These are phyloP conservation scores for Ganoderma meredithae DNA, from an alignment of 1,284 basidiomycete genomes.

Conservation along the genomic window DNA sequence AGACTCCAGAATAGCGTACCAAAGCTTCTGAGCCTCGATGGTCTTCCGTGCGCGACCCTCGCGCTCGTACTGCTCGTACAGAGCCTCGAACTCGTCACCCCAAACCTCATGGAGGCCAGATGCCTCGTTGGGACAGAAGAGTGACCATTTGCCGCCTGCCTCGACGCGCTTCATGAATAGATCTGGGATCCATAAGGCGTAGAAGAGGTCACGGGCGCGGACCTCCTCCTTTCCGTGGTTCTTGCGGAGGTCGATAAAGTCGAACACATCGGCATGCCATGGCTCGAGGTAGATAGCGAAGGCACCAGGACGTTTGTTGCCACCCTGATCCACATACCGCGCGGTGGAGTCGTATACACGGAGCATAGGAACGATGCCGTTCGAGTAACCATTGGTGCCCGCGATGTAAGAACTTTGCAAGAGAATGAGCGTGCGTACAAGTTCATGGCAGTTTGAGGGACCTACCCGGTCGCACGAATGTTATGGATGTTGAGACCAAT, in stretches of 20 bases:
- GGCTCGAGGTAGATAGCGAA: conserved; percentile 98
- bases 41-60: conserved; percentile 91
- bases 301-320: conserved; percentile 99
- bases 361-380: conserved; percentile 99
- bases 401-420: conserved; percentile 81
- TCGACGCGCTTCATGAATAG: conserved; percentile 98
- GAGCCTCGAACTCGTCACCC: conserved; percentile 90
- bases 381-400: conserved; percentile 97
- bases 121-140: conserved; percentile 98
- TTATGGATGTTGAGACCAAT: conserved; percentile 97
- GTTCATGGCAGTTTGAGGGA: neutral
- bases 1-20: conserved; percentile 97
- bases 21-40: conserved; percentile 96
- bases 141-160: conserved; percentile 88
- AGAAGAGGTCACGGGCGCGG: conserved; percentile 97
- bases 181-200: conserved; percentile 98
- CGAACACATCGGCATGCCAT: conserved; percentile 98
- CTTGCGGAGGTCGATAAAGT: conserved; percentile 98
- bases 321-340: conserved; percentile 99
- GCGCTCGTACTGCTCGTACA: conserved; percentile 92
- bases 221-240: conserved; percentile 99
- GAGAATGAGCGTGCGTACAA: conserved; percentile 12
- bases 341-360: conserved; percentile 98
- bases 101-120: conserved; percentile 92
- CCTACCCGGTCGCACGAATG: conserved; percentile 94